Evolutionary conservation across 345 rosid species (phyloP).

Genomic region (Linum trigynum): DNA sequence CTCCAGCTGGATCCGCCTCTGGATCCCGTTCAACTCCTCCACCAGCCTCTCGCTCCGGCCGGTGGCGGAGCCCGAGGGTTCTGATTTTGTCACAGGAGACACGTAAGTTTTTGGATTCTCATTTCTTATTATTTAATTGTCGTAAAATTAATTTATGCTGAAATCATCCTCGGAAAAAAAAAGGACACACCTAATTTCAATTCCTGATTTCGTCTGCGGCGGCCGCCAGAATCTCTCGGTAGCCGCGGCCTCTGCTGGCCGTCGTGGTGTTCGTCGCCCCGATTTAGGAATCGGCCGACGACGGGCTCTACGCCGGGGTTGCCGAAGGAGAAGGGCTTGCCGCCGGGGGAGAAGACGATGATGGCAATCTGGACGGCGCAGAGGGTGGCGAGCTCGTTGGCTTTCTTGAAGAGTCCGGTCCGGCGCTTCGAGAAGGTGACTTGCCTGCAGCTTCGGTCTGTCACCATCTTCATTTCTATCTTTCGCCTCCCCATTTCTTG

Average conservation of each 20-base stretch:
- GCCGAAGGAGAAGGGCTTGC: slow-evolving; percentile 1
- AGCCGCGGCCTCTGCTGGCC: too few relatives aligned
- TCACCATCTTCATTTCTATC: slow-evolving; percentile 2
- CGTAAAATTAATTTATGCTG: too few relatives aligned
- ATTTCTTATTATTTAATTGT: too few relatives aligned
- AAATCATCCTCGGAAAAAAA: too few relatives aligned
- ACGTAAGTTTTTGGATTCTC: too few relatives aligned
- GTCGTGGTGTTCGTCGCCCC: not conserved
- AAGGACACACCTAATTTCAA: too few relatives aligned
- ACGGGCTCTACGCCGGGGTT: not conserved
- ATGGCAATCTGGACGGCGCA: slow-evolving; percentile 3
- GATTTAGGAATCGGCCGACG: not conserved
- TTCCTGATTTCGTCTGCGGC: too few relatives aligned
- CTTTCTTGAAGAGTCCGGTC: slow-evolving; percentile 1
- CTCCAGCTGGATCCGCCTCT: not conserved
- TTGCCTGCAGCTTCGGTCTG: not conserved
- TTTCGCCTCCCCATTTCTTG: not conserved
- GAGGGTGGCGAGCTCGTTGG: not conserved
- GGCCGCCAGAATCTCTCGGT: too few relatives aligned
- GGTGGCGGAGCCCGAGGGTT: too few relatives aligned
- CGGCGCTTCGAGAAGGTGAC: not conserved
- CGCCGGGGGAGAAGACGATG: not conserved
- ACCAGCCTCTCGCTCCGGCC: not conserved
- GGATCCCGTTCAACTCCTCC: too few relatives aligned
- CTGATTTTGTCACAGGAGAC: too few relatives aligned